A percentile compares a stretch with the other conserved stretches of the same genome.
Evolutionary conservation across 2,329 filamentous ascomycete genomes (phyloP).

Genomic region (Didymella exigua): DNA sequence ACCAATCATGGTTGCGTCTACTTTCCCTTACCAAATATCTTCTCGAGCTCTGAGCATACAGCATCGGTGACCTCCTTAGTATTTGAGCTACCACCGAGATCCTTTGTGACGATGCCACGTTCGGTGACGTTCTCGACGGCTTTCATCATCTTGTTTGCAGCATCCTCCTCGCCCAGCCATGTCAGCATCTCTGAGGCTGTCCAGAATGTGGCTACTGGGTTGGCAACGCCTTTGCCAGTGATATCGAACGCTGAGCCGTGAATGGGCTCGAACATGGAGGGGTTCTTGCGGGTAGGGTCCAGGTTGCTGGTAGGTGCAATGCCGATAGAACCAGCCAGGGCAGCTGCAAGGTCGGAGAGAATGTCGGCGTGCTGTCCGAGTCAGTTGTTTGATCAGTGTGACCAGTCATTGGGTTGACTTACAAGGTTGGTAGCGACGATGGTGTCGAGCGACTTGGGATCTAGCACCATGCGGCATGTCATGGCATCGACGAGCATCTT

Average conservation of each 20-base stretch:
- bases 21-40: slow-evolving; percentile 13
- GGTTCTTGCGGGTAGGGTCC: slow-evolving; percentile 66
- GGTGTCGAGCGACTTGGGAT: slow-evolving; percentile 65
- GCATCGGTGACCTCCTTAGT: slow-evolving; percentile 54
- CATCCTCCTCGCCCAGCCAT: slow-evolving; percentile 62
- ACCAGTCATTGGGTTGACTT: background rate
- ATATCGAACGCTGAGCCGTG: slow-evolving; percentile 66
- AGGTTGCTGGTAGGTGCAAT: slow-evolving; percentile 68
- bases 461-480: slow-evolving; percentile 67
- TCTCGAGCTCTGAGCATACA: slow-evolving; percentile 49
- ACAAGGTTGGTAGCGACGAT: slow-evolving; percentile 67
- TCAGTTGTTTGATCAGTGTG: background rate
- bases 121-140: slow-evolving; percentile 61
- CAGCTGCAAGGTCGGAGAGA: slow-evolving; percentile 72
- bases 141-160: slow-evolving; percentile 57
- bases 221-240: slow-evolving; percentile 61
- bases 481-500: slow-evolving; percentile 73
- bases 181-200: slow-evolving; percentile 63
- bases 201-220: slow-evolving; percentile 66
- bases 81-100: slow-evolving; percentile 57
- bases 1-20: background rate
- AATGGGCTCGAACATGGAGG: slow-evolving; percentile 67
- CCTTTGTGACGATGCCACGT: slow-evolving; percentile 58
- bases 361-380: slow-evolving; percentile 63
- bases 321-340: slow-evolving; percentile 72